Conservation (phyloP, 257 asterid genomes). For the Plectranthus barbatus region DNA sequence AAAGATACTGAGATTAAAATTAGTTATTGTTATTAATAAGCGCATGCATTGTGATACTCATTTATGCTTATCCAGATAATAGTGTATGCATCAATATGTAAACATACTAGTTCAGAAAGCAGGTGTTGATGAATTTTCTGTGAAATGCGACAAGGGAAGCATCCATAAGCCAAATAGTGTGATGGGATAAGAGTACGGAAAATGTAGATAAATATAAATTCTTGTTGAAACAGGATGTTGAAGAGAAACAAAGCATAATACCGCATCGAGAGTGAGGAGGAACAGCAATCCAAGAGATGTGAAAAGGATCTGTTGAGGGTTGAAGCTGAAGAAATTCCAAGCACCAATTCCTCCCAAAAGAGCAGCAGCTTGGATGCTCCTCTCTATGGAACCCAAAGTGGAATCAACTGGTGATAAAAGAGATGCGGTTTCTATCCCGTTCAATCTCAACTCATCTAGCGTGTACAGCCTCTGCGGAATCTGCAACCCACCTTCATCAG, state of each 20-base stretch:
- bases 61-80: too few relatives aligned
- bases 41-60: not conserved
- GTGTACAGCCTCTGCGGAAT: constrained; percentile 95
- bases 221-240: not conserved
- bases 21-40: not conserved
- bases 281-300: constrained; percentile 63
- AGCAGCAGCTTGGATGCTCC: constrained; percentile 64
- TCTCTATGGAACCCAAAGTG: constrained; percentile 64
- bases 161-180: too few relatives aligned
- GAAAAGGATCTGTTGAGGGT: constrained; percentile 51
- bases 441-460: constrained; percentile 76
- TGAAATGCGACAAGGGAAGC: too few relatives aligned
- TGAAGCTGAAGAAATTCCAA: constrained; percentile 48
- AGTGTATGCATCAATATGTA: not conserved
- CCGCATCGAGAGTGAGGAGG: constrained; percentile 82
- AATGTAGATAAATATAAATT: too few relatives aligned
- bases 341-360: constrained; percentile 63
- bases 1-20: not conserved
- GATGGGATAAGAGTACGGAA: too few relatives aligned
- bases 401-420: constrained; percentile 78
- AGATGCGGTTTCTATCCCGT: constrained; percentile 68
- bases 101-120: too few relatives aligned
- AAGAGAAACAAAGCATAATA: constrained; percentile 20
- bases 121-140: too few relatives aligned
- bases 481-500: constrained; percentile 38